Conservation (phyloP, 2,329 filamentous ascomycete genomes). For the Neoascochyta sp. region DNA sequence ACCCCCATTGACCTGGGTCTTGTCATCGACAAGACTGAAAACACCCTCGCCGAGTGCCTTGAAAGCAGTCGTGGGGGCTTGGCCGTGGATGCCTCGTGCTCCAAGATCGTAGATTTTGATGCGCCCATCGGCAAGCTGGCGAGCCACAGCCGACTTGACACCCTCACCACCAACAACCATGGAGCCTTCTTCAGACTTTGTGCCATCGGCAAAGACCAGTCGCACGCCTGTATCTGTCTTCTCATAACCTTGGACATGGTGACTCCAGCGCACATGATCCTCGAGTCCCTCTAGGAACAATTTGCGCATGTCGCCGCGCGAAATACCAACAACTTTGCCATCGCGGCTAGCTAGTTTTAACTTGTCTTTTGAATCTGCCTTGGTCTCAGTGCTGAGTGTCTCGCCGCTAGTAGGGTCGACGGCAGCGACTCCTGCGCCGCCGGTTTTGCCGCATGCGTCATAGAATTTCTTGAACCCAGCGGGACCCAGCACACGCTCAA, state of each 20-base stretch:
- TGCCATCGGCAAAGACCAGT: constrained; percentile 59
- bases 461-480: constrained; percentile 54
- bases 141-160: constrained; percentile 58
- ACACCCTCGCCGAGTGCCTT: constrained; percentile 61
- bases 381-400: constrained; percentile 23
- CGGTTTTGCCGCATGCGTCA: constrained; percentile 58
- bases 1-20: constrained; percentile 43
- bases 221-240: constrained; percentile 53
- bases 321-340: constrained; percentile 60
- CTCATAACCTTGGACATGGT: constrained; percentile 58
- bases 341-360: constrained; percentile 49
- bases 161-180: constrained; percentile 62
- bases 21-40: constrained; percentile 52
- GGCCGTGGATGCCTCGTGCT: constrained; percentile 62
- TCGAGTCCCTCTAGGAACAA: constrained; percentile 58
- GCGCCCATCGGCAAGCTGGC: constrained; percentile 55
- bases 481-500: constrained; percentile 55
- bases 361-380: constrained; percentile 8
- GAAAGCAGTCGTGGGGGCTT: constrained; percentile 61
- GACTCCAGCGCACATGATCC: constrained; percentile 53
- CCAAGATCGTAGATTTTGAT: constrained; percentile 63
- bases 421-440: constrained; percentile 50
- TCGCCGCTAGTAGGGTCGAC: constrained; percentile 56
- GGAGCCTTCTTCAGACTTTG: constrained; percentile 55
- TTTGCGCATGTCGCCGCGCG: constrained; percentile 60